A percentile compares a stretch with the other conserved stretches of the same genome.
Conservation (phyloP, 768 basidiomycete species). For the Termitomyces sp. region DNA sequence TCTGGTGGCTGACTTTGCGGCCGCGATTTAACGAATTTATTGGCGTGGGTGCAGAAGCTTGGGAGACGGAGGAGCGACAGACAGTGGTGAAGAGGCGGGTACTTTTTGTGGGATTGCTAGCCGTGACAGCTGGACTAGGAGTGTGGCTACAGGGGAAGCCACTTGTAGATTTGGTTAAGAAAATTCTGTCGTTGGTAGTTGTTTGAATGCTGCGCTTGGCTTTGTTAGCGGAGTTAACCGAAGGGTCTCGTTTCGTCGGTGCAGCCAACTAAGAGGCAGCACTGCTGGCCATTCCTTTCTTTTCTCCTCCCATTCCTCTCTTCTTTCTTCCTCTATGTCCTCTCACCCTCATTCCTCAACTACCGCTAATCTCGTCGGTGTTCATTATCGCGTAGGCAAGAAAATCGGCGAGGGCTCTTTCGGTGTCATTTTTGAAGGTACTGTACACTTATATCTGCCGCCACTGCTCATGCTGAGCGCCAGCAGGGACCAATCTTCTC, state of each 20-base stretch:
- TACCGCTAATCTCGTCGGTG: constrained; percentile 80
- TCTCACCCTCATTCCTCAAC: constrained; percentile 58
- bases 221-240: constrained; percentile 20
- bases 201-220: constrained; percentile 10
- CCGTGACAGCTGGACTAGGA: constrained; percentile 15
- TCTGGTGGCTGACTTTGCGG: constrained; percentile 48
- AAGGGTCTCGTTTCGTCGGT: constrained; percentile 13
- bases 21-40: constrained; percentile 42
- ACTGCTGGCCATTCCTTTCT: constrained; percentile 23
- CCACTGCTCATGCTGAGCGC: background rate
- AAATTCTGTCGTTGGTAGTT: constrained; percentile 11
- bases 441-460: background rate
- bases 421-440: constrained; percentile 94
- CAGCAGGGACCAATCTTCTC: constrained; percentile 88
- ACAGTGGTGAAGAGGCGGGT: constrained; percentile 19
- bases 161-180: constrained; percentile 3
- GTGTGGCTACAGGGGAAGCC: constrained; percentile 6
- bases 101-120: constrained; percentile 19
- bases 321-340: constrained; percentile 39
- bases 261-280: constrained; percentile 27
- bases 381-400: constrained; percentile 97
- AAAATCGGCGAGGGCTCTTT: constrained; percentile 99
- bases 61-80: constrained; percentile 27
- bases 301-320: constrained; percentile 20
- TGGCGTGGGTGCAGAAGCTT: constrained; percentile 36